These are phyloP conservation scores for Trypanosoma mega DNA, from an alignment of 208 protist species.

Conservation along the genomic window DNA sequence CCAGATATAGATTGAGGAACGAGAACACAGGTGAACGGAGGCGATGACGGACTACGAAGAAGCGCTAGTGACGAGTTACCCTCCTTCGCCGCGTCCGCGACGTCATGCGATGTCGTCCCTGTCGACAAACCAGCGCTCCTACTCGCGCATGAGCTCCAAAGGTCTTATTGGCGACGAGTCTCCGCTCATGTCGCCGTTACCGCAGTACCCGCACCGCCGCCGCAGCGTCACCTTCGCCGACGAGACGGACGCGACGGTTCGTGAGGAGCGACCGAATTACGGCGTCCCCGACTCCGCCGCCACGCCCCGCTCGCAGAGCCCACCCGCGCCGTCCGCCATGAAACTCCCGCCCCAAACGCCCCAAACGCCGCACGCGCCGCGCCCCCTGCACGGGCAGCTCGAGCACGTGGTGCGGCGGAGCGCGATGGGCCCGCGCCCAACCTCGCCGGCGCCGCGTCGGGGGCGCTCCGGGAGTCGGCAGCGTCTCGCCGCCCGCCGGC, in stretches of 20 bases:
- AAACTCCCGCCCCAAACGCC: conserved; percentile 9
- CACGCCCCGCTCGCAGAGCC: conserved; percentile 21
- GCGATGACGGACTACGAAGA: conserved; percentile 3
- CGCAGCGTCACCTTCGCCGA: conserved; percentile 87
- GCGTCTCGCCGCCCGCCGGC: conserved; percentile 62
- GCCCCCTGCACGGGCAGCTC: too few species aligned
- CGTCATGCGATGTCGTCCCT: conserved; percentile 66
- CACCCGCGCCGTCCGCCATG: background rate
- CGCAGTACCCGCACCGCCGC: conserved; percentile 64
- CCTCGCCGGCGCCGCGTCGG: conserved; percentile 34
- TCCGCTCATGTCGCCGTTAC: conserved; percentile 73
- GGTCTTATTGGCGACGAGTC: conserved; percentile 52
- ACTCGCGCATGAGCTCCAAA: conserved; percentile 69
- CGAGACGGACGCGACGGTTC: conserved; percentile 24
- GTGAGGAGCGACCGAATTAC: conserved; percentile 82
- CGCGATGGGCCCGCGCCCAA: conserved; percentile 4
- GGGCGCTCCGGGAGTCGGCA: conserved; percentile 78
- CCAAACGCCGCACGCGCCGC: too few species aligned
- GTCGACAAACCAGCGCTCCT: conserved; percentile 81
- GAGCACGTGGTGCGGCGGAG: too few species aligned
- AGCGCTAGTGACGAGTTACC: conserved; percentile 18
- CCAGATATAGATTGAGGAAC: too few species aligned
- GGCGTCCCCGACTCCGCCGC: conserved; percentile 33
- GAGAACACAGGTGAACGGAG: too few species aligned
- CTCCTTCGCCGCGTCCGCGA: conserved; percentile 63